Evolutionary conservation across 345 rosid genomes (phyloP).

Genomic region (Eutrema yunnanense): DNA sequence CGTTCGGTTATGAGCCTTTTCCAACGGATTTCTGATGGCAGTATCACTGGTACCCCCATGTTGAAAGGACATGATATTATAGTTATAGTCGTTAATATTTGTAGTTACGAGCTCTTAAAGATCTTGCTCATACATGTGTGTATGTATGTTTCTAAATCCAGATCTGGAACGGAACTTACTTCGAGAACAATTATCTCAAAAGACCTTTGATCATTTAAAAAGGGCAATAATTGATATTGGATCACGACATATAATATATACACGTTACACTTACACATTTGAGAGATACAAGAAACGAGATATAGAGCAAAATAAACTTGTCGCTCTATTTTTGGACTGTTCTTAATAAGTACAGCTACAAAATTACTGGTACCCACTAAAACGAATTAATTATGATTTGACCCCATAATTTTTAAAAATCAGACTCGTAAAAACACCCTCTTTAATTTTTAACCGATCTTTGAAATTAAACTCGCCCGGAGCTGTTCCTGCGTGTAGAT

Average conservation of each 20-base stretch:
- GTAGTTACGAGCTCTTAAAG: no score
- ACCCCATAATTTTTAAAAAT: not conserved
- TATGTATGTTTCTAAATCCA: no score
- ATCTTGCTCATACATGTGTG: no score
- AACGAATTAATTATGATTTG: not conserved
- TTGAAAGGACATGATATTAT: no score
- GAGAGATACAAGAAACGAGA: not conserved
- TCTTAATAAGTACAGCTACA: conserved; percentile 15
- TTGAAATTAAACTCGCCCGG: conserved; percentile 52
- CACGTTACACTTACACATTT: conserved; percentile 9
- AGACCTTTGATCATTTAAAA: no score
- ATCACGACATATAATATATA: not conserved
- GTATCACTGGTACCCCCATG: no score
- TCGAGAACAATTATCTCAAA: no score
- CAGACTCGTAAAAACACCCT: not conserved
- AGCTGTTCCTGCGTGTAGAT: conserved; percentile 88
- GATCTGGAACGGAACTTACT: no score
- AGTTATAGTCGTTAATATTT: no score
- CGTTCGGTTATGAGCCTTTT: no score
- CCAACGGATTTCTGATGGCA: no score
- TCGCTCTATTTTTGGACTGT: conserved; percentile 1
- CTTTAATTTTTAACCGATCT: conserved; percentile 36
- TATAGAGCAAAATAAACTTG: not conserved
- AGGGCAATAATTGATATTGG: no score
- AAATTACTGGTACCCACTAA: conserved; percentile 14